Evolutionary conservation across 441 rosid genomes (phyloP), one percentile per base, ranked within the genome.

Genomic region (Bruguiera hainesii): DNA sequence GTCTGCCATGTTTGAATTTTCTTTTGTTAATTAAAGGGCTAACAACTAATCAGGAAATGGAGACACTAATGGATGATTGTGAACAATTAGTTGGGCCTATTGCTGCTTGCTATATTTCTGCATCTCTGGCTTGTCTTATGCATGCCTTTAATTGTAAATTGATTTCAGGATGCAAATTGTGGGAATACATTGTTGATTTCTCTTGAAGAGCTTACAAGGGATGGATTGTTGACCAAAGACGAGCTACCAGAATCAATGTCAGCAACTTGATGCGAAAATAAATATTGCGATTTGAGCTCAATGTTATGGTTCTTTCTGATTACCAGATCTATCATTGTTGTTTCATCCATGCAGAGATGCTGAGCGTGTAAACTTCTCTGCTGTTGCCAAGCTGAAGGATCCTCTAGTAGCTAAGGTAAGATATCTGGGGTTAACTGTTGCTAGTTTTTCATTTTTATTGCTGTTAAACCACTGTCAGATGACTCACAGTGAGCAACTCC

Each of bases 101-200:
- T 33, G 29, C 26, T 23, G 6, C 16, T 50, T 10, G 8, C 19
- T 16, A 37, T 9, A 37, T 19, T 28, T 3, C 25, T 2, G 16
- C 21, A 48, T 3, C 7, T 10, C n/a, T 58, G 46, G 26, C 61
- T 64, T 42, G 48, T 4, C 48, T 42, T 42, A 8, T 42, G 48
- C 48, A 42, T 42, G 48, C 48, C 26, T 16, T 16, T 74, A 52
- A 26, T 66, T 65, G 28, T 58, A 35, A n/a, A 48, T 65, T 69
- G 30, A 59, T 71, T 74, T 31, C 81, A 94, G 98, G 99, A 94
- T 80, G 99, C 98, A 35, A 89, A 94, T 76, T 94, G 98, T 73
- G 99, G 98, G 33, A 94, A 88, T 59, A 87, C 90, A 23, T 82
- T 91, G 64, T 84, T 94, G 85, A 91, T 94, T 80, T 94, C 98